Percentiles rank a stretch among this genome's conserved stretches.
phyloP scores from a whole-genome alignment of 2,329 filamentous ascomycete species.

The Phaeophleospora eucalypticola region DNA sequence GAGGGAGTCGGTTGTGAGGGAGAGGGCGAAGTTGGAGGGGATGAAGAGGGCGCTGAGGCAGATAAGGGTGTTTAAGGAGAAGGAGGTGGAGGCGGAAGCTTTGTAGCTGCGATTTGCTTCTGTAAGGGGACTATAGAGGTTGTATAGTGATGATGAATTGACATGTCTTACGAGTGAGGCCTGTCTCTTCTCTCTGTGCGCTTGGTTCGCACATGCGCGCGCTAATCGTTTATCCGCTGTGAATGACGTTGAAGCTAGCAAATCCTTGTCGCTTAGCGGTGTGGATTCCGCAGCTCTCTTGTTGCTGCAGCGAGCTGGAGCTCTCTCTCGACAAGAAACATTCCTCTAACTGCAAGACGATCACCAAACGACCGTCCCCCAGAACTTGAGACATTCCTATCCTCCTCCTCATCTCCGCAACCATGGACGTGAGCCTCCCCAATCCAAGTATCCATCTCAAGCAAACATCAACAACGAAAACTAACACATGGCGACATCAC shows the following conservation, averaged over 20 bases:
- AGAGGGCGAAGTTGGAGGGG: slow-evolving; percentile 73
- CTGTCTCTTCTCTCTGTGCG: no score
- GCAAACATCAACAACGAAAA: background rate
- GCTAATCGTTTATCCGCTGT: no score
- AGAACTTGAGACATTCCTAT: background rate
- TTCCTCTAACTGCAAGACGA: no score
- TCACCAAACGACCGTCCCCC: background rate
- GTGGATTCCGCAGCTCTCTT: background rate
- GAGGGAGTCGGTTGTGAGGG: slow-evolving; percentile 70
- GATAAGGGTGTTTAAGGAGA: slow-evolving; percentile 3
- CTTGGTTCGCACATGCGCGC: no score
- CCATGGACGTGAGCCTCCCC: slow-evolving; percentile 4
- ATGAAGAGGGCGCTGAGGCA: slow-evolving; percentile 74
- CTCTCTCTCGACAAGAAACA: background rate
- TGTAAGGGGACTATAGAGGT: no score
- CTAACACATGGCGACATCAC: background rate
- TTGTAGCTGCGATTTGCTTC: no score
- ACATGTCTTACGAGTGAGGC: no score
- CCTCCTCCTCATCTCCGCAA: background rate
- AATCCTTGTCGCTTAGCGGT: background rate
- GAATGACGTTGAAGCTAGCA: no score
- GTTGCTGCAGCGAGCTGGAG: background rate
- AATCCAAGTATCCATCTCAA: no score
- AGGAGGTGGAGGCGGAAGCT: background rate
- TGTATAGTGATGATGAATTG: no score